These are phyloP conservation scores for maize (Zea mays) DNA, from an alignment of 176 grass and related monocot species.

Conservation along the genomic window DNA sequence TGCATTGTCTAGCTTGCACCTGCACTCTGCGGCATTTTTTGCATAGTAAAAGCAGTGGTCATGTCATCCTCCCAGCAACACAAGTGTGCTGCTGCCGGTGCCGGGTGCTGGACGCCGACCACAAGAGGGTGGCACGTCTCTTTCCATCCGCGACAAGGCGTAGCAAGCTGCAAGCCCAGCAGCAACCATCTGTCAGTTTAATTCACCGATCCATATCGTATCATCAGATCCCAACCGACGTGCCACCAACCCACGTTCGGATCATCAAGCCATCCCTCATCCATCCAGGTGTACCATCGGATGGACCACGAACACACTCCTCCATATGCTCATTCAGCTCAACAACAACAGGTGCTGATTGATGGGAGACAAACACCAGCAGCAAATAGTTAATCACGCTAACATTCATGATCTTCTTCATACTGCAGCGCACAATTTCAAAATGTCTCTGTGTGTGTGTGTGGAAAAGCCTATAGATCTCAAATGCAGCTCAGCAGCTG, in stretches of 20 bases:
- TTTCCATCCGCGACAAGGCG: conserved; percentile 35
- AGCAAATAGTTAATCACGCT: conserved; percentile 29
- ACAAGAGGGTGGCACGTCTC: conserved; percentile 43
- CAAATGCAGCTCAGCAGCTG: conserved; percentile 16
- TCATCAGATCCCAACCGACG: conserved; percentile 20
- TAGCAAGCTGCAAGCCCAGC: conserved; percentile 32
- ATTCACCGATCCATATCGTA: conserved; percentile 36
- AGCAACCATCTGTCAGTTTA: conserved; percentile 36
- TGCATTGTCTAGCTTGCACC: no score
- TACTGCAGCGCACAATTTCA: background rate
- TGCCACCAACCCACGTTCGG: conserved; percentile 28
- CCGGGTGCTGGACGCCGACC: conserved; percentile 17
- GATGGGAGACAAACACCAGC: background rate
- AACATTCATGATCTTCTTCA: conserved; percentile 17
- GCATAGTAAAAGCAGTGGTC: no score
- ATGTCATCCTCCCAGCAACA: background rate
- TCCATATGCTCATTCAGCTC: conserved; percentile 28
- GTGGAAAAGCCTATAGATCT: background rate
- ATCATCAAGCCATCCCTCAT: conserved; percentile 31
- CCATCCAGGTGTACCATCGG: conserved; percentile 20
- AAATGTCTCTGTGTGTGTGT: no score
- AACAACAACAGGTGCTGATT: background rate
- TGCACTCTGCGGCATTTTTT: no score
- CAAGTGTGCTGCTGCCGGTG: background rate
- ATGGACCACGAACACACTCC: background rate